phyloP scores from a whole-genome alignment of 805 yeast species.

The Nakazawaea sp. region DNA sequence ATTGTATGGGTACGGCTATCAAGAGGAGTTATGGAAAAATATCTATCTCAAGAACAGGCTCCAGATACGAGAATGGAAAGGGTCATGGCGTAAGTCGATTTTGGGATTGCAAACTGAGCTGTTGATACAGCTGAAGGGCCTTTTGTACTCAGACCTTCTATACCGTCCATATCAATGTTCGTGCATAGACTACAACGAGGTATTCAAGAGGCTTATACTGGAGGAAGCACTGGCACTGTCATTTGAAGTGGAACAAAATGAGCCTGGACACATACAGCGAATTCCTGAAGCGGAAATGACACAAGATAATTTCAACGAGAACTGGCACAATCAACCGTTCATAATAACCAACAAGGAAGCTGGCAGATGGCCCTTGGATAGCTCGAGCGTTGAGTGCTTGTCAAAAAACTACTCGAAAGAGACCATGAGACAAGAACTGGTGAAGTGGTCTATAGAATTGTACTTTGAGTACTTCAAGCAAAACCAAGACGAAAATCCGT shows the following conservation, averaged over 20 bases:
- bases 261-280: constrained; percentile 40
- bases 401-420: constrained; percentile 48
- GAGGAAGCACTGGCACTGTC: constrained; percentile 32
- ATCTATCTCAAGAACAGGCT: constrained; percentile 31
- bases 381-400: constrained; percentile 31
- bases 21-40: constrained; percentile 79
- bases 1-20: constrained; percentile 63
- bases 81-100: constrained; percentile 73
- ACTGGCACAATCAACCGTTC: constrained; percentile 56
- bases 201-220: constrained; percentile 41
- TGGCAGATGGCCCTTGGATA: constrained; percentile 66
- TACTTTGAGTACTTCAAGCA: constrained; percentile 53
- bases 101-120: constrained; percentile 38
- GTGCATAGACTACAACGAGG: constrained; percentile 49
- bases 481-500: constrained; percentile 77
- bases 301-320: constrained; percentile 32
- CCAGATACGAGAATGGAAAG: constrained; percentile 48
- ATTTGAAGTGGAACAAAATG: constrained; percentile 9
- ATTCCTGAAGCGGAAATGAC: constrained; percentile 37
- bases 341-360: constrained; percentile 31
- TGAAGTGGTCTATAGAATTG: constrained; percentile 63
- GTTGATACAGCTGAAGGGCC: constrained; percentile 33
- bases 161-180: constrained; percentile 83
- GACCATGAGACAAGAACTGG: constrained; percentile 77
- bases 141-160: constrained; percentile 68